Evolutionary conservation across 352 stramenopile genomes (phyloP), one percentile per base, ranked within the genome.

Genomic region (Phytophthora syringae): DNA sequence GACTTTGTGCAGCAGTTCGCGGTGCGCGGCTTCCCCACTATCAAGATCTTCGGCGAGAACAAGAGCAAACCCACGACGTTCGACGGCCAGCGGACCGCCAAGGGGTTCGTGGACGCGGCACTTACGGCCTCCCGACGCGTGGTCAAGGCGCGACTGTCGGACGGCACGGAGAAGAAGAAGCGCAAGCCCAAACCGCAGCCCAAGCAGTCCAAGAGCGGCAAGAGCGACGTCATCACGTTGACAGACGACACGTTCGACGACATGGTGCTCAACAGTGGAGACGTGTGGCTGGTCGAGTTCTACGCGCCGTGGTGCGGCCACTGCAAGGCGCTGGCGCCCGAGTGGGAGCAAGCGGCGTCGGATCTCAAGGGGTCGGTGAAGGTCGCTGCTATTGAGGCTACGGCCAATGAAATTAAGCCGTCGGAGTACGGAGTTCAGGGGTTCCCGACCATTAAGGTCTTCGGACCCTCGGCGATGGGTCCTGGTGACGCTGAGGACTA

Each of bases 371-470:
- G 93, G 18, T 85, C 79, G 0, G 90, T 98, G 12, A 89, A 97
- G 51, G 76, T 99, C 25, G 95, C 79, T 54, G 95, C 97, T 42
- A 76, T 99, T 18, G 96, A 99, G 64, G 84, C 90, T 1, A 98
- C 89, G 0, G 92, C 89, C 34, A 97, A 98, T 65, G 90, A 99
- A 69, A 54, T 88, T 21, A 96, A 97, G 60, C 61, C 82, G 7
- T 68, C 77, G 7, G 88, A 95, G 69, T 95, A 98, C 55, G 82
- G 88, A 34, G 94, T 99, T 53, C 67, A 85, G 18, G 95, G 95
- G 7, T 98, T 98, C 84, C 96, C 96, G 21, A 98, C 94, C 2
- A 95, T 99, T 59, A 98, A 98, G 78, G 93, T 98, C 16, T 98
- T 98, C 61, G 84, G 88, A 21, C 88, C 88, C 0, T 74, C 72